phyloP scores from a whole-genome alignment of 1,139 yeast genomes.

The Yarrowia galli region DNA sequence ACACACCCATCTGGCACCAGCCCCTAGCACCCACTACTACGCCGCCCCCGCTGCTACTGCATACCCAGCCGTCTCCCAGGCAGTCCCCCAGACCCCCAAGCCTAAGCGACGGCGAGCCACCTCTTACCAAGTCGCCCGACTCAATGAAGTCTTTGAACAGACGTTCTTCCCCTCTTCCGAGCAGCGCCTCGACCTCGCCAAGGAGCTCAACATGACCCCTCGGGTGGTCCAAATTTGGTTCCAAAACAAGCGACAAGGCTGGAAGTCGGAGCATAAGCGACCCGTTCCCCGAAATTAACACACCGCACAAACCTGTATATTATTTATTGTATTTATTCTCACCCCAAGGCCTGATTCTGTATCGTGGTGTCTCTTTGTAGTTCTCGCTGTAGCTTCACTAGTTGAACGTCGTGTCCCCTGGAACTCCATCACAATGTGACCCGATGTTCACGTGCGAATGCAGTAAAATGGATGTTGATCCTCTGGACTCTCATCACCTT shows the following conservation, averaged over 20 bases:
- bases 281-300: slow-evolving; percentile 45
- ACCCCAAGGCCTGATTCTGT: too few relatives aligned
- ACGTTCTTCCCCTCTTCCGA: slow-evolving; percentile 53
- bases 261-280: slow-evolving; percentile 49
- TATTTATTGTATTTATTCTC: slow-evolving; percentile 35
- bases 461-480: too few relatives aligned
- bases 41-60: slow-evolving; percentile 24
- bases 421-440: too few relatives aligned
- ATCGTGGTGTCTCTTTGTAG: too few relatives aligned
- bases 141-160: slow-evolving; percentile 50
- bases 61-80: slow-evolving; percentile 12
- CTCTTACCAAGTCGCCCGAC: slow-evolving; percentile 49
- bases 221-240: slow-evolving; percentile 54
- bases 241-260: slow-evolving; percentile 52
- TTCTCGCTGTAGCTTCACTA: too few relatives aligned
- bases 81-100: slow-evolving; percentile 42
- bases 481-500: too few relatives aligned
- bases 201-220: slow-evolving; percentile 53
- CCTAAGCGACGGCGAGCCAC: slow-evolving; percentile 53
- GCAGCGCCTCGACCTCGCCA: slow-evolving; percentile 49
- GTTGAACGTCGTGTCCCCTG: too few relatives aligned
- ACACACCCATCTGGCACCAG: slow-evolving; percentile 25
- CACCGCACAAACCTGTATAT: slow-evolving; percentile 22
- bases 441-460: too few relatives aligned
- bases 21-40: slow-evolving; percentile 11